Conservation (phyloP, 202 grass and related monocot species). For the Saccharum hybrid region DNA sequence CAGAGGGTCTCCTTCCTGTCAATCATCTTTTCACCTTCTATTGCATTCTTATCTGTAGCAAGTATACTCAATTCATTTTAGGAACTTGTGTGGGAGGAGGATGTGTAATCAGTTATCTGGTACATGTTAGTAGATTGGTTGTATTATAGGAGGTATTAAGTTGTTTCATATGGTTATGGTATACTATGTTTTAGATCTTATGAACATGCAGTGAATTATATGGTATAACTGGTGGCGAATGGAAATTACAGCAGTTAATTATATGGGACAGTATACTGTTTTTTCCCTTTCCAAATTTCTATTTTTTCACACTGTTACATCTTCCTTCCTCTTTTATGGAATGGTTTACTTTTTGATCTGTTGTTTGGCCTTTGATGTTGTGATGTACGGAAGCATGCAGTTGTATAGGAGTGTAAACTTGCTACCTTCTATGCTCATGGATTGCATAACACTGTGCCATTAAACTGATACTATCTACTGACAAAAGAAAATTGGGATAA, state of each 20-base stretch:
- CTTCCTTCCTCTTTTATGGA: background rate
- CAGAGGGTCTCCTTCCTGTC: slow-evolving; percentile 23
- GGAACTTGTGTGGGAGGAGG: slow-evolving; percentile 43
- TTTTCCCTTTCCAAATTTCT: background rate
- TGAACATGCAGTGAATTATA: slow-evolving; percentile 41
- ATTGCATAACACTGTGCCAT: background rate
- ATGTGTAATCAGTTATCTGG: slow-evolving; percentile 50
- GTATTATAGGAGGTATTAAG: slow-evolving; percentile 47
- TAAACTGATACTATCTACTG: slow-evolving; percentile 11
- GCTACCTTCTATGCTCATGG: background rate
- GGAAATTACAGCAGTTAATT: slow-evolving; percentile 7
- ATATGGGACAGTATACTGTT: background rate
- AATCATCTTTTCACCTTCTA: slow-evolving; percentile 29
- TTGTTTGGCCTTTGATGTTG: background rate
- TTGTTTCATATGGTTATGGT: slow-evolving; percentile 43
- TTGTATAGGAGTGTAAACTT: background rate
- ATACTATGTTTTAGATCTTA: slow-evolving; percentile 33
- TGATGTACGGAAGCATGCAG: slow-evolving; percentile 13
- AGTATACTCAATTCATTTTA: slow-evolving; percentile 53
- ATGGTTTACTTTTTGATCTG: background rate
- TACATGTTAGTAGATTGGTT: slow-evolving; percentile 61
- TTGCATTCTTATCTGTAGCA: slow-evolving; percentile 46
- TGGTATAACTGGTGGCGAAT: slow-evolving; percentile 16
- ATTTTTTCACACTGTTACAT: background rate
- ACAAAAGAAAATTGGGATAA: background rate